These are phyloP conservation scores for Colletotrichum melonis DNA, from an alignment of 2,329 filamentous ascomycete species.

Conservation along the genomic window DNA sequence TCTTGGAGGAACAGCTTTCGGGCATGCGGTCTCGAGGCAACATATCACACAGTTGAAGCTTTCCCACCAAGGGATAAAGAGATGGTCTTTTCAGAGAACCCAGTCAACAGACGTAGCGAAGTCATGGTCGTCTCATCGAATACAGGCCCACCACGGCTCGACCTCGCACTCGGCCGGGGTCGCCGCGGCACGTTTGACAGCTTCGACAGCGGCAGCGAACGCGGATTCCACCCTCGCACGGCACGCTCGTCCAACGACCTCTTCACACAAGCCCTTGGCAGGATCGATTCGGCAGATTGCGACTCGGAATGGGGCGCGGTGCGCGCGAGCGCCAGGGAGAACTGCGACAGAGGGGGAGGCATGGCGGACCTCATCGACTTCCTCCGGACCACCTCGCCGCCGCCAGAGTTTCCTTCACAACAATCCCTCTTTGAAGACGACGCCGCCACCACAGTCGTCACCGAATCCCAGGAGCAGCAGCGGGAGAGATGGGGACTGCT, in stretches of 20 bases:
- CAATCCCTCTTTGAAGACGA: constrained; percentile 41
- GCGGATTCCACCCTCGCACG: constrained; percentile 23
- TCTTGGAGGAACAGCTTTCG: not conserved
- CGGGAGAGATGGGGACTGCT: constrained; percentile 56
- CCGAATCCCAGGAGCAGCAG: constrained; percentile 40
- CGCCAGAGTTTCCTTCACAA: constrained; percentile 19
- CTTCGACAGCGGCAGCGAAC: constrained; percentile 29
- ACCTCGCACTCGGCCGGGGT: constrained; percentile 20
- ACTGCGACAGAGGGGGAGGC: constrained; percentile 29
- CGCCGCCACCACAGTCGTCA: not conserved
- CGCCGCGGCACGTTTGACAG: constrained; percentile 32
- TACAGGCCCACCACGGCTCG: constrained; percentile 31
- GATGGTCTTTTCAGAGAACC: constrained; percentile 20
- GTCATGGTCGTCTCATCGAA: constrained; percentile 34
- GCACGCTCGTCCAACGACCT: constrained; percentile 34
- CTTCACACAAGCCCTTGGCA: constrained; percentile 23
- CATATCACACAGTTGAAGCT: not conserved
- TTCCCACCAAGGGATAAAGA: not conserved
- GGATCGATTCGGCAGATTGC: constrained; percentile 7
- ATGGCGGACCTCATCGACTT: constrained; percentile 37
- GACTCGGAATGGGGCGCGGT: constrained; percentile 30
- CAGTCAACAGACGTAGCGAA: constrained; percentile 11
- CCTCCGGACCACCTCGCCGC: constrained; percentile 26
- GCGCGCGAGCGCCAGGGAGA: constrained; percentile 34
- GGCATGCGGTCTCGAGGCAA: constrained; percentile 17